phyloP scores from a whole-genome alignment of 2,329 filamentous ascomycete species.

The Aspergillus novofumigatus region DNA sequence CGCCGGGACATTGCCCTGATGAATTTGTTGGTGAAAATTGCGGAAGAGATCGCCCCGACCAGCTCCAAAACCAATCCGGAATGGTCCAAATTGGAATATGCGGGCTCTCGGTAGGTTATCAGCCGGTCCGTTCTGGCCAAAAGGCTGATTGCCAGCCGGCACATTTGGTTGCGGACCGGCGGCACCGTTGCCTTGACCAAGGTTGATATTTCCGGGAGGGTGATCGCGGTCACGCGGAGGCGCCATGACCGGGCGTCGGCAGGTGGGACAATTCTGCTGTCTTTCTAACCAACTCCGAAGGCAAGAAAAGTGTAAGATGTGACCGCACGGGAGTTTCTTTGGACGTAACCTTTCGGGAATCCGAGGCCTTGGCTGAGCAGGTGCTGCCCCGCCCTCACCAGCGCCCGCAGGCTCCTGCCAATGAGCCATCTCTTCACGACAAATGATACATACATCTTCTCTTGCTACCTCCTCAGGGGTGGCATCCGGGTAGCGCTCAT shows the following conservation, averaged over 20 bases:
- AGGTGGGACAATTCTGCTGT: constrained; percentile 95
- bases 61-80: constrained; percentile 66
- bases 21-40: constrained; percentile 62
- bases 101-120: constrained; percentile 48
- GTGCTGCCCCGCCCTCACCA: constrained; percentile 17
- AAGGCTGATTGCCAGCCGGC: constrained; percentile 34
- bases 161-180: constrained; percentile 26
- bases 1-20: constrained; percentile 45
- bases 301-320: constrained; percentile 91
- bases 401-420: constrained; percentile 57
- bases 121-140: constrained; percentile 36
- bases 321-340: constrained; percentile 94
- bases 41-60: constrained; percentile 59
- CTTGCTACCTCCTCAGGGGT: constrained; percentile 77
- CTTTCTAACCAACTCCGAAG: constrained; percentile 95
- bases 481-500: constrained; percentile 81
- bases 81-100: constrained; percentile 68
- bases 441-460: constrained; percentile 96
- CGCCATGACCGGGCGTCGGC: constrained; percentile 73
- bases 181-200: constrained; percentile 22
- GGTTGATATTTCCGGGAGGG: constrained; percentile 24
- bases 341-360: constrained; percentile 79
- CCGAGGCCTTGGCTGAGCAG: constrained; percentile 28
- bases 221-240: constrained; percentile 30
- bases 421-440: constrained; percentile 87